Conservation (phyloP, 805 yeast species). For the Cyberlindnera meyerae region DNA sequence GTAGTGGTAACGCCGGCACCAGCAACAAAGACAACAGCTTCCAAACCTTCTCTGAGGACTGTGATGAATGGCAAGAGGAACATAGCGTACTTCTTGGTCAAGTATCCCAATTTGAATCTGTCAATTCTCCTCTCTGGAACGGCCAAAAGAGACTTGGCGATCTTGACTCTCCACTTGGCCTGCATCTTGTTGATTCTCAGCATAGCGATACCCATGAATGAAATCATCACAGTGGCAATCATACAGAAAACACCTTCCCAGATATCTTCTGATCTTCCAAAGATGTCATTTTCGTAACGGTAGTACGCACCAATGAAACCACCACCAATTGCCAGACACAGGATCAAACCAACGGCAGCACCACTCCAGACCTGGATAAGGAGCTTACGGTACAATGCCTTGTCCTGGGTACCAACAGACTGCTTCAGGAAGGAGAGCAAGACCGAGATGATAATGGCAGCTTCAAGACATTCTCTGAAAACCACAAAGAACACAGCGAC, state of each 20-base stretch:
- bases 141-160: slow-evolving; percentile 76
- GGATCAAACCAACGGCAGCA: slow-evolving; percentile 59
- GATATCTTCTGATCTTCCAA: slow-evolving; percentile 82
- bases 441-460: slow-evolving; percentile 86
- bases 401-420: slow-evolving; percentile 59
- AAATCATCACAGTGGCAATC: slow-evolving; percentile 83
- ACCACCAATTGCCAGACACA: slow-evolving; percentile 83
- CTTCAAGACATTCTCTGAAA: slow-evolving; percentile 91
- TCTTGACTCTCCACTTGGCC: slow-evolving; percentile 93
- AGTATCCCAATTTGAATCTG: slow-evolving; percentile 48
- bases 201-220: slow-evolving; percentile 96
- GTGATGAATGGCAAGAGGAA: slow-evolving; percentile 87
- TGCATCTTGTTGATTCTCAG: slow-evolving; percentile 93
- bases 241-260: slow-evolving; percentile 97
- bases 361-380: slow-evolving; percentile 88
- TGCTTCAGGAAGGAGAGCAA: slow-evolving; percentile 87
- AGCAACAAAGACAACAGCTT: slow-evolving; percentile 93
- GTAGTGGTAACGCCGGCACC: slow-evolving; percentile 77
- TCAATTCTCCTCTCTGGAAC: slow-evolving; percentile 45
- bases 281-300: slow-evolving; percentile 71
- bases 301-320: slow-evolving; percentile 95
- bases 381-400: slow-evolving; percentile 52
- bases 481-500: slow-evolving; percentile 77
- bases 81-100: slow-evolving; percentile 76
- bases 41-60: slow-evolving; percentile 92